A percentile compares a stretch with the other conserved stretches of the same genome.
phyloP scores from a whole-genome alignment of 2,329 filamentous ascomycete species.

The Bipolaris gigantea region DNA sequence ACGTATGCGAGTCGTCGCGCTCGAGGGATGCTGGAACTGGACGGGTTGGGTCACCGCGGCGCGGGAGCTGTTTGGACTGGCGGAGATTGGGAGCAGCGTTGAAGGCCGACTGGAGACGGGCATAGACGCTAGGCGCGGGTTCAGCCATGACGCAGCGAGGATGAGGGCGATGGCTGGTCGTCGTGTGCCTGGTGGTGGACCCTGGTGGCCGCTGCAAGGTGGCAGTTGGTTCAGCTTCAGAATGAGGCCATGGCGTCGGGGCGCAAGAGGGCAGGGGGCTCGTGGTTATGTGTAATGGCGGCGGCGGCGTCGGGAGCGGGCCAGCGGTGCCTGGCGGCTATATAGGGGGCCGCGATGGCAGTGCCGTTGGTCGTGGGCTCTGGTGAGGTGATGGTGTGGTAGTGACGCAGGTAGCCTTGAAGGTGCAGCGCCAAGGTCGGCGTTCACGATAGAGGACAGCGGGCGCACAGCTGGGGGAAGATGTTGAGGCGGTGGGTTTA shows the following conservation, averaged over 20 bases:
- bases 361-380: slow-evolving; percentile 9
- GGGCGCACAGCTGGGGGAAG: background rate
- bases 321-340: slow-evolving; percentile 6
- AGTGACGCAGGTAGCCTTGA: slow-evolving; percentile 33
- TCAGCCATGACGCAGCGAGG: slow-evolving; percentile 25
- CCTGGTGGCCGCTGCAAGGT: slow-evolving; percentile 9
- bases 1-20: slow-evolving; percentile 15
- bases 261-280: slow-evolving; percentile 8
- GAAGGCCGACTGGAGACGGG: slow-evolving; percentile 40
- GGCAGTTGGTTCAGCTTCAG: slow-evolving; percentile 10
- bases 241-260: slow-evolving; percentile 27
- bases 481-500: background rate
- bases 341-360: slow-evolving; percentile 9
- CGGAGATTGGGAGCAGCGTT: slow-evolving; percentile 29
- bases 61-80: slow-evolving; percentile 32
- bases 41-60: slow-evolving; percentile 31
- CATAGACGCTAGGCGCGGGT: slow-evolving; percentile 30
- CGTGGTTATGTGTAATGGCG: slow-evolving; percentile 23
- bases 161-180: background rate
- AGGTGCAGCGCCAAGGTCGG: slow-evolving; percentile 22
- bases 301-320: slow-evolving; percentile 7
- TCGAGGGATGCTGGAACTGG: slow-evolving; percentile 30
- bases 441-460: slow-evolving; percentile 15
- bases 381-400: slow-evolving; percentile 1
- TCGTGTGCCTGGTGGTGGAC: slow-evolving; percentile 2